Base-by-base conservation (phyloP, 139 green algal genomes). In the Tetradesmus lagerheimii region DNA sequence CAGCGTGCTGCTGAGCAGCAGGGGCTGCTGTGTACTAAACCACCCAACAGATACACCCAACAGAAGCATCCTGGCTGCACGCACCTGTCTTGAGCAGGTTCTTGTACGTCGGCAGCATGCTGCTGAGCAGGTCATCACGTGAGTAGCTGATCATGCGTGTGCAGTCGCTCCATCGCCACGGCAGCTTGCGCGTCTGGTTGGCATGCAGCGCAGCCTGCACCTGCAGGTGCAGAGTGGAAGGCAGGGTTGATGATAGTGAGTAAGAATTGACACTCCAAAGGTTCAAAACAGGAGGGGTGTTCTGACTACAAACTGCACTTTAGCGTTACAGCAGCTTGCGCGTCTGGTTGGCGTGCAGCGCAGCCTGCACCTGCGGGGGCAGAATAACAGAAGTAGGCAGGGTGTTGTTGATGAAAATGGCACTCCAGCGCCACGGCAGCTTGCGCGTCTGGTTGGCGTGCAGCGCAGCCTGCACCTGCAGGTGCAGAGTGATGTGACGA, bases 1-100 rank as follows among this genome's bases (percentile, higher is more conserved):
- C 90, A 98, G 90, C 93, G 97, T 95, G 78, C 87, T 95, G 20
- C 84, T 84, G 6, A 97, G 92, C 57, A 98, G 91, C n/a, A n/a
- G n/a, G n/a, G n/a, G n/a, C n/a, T n/a, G n/a, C n/a, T n/a, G n/a
- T n/a, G n/a, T n/a, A n/a, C n/a, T n/a, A n/a, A n/a, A n/a, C n/a
- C n/a, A n/a, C n/a, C n/a, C n/a, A n/a, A n/a, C n/a, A n/a, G n/a
- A 9, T 57, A 57, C 11, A 5, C 53, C 14, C 53, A 64, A 27
- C 50, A 64, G 15, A 20, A 27, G 18, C 50, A 64, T 5, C 0
- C 15, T 64, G 12, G 12, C 15, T 14, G 18, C 50, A 25, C 66
- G 71, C 71, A 85, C 78, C 87, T 64, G 39, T 82, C 4, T 85
- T 14, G n/a, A 97, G 87, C 82, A 96, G 92, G 34, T 93, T n/a